Conservation (phyloP, 2,329 filamentous ascomycete species). For the Metarhizium rileyi region DNA sequence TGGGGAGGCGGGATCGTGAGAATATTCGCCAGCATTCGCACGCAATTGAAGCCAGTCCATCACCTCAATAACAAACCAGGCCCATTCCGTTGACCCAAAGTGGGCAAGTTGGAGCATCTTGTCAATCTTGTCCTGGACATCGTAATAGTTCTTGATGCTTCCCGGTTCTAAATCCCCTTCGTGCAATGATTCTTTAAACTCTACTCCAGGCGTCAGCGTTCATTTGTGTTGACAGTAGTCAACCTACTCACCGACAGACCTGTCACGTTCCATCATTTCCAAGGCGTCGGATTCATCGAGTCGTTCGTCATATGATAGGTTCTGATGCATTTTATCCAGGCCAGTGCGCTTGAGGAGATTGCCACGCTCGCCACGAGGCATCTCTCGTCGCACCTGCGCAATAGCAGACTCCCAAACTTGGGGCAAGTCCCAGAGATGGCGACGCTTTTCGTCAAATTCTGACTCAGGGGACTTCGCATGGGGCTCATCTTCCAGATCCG, state of each 20-base stretch:
- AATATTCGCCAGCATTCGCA: conserved; percentile 11
- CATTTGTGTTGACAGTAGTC: neutral
- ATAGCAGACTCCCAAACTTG: conserved; percentile 15
- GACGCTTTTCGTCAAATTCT: conserved; percentile 7
- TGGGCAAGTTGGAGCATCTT: conserved; percentile 9
- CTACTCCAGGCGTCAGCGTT: neutral
- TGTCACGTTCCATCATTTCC: conserved; percentile 17
- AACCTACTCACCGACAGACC: conserved; percentile 12
- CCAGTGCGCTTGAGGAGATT: conserved; percentile 2
- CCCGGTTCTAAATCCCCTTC: conserved; percentile 18
- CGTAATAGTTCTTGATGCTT: conserved; percentile 9
- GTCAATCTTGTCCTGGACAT: conserved; percentile 12
- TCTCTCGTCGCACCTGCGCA: conserved; percentile 6
- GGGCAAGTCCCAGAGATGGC: conserved; percentile 13
- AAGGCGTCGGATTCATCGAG: conserved; percentile 7
- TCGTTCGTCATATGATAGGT: conserved; percentile 3
- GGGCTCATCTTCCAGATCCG: neutral
- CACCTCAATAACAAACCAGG: conserved; percentile 14
- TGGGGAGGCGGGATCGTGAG: conserved; percentile 8
- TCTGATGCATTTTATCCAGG: neutral
- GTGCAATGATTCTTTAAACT: conserved; percentile 19
- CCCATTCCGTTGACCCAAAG: conserved; percentile 13
- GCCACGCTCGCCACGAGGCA: neutral
- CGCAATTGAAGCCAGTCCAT: conserved; percentile 15
- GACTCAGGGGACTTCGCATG: neutral